Base-by-base conservation (phyloP, 2,329 filamentous ascomycete species). In the Colletotrichum falcatum region DNA sequence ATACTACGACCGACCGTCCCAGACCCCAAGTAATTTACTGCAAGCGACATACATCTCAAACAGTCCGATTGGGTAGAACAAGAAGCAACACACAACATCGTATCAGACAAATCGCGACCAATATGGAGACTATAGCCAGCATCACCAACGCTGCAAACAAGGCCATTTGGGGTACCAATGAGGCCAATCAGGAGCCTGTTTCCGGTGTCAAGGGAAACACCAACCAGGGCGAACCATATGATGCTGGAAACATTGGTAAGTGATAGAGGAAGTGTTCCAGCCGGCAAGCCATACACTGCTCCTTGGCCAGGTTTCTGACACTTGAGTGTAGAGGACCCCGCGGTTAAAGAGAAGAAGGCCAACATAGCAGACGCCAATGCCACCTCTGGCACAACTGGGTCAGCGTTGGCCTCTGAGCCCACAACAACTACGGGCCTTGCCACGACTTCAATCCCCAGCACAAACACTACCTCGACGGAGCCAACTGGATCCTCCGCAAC, bases 191-290 rank as follows among this genome's bases (percentile, higher is more conserved):
- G 56, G 94, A 97, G 81, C 94, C 94, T 23, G 79, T 94, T 54
- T 92, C 92, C 26, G 94, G 94, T 28, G 83, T 89, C 61, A 83
- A 86, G 67, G 94, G 94, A 48, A 83, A 91, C 77, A 91, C 92
- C 5, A 86, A 86, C 30, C 85, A 85, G 53, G 89, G 88, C 16
- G 91, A 95, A 78, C 94, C 94, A 0, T 97, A 90, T 75, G 94
- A 96, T 77, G 89, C 89, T 68, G 94, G 94, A 59, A 96, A 96
- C 79, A 81, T 88, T n/a, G 86, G 89, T 83, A 87, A 51, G 77
- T 63, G 16, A 37, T 28, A 28, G n/a, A 18, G 3, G 8, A 20
- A 26, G 26, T 33, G 46, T 9, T 23, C 7, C 14, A 5, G 26
- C 14, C 20, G 16, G 26, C 16, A n/a, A 48, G 18, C 5, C 8